These are phyloP conservation scores for Papiliotrema flavescens DNA, from an alignment of 1,284 basidiomycete species.

Conservation along the genomic window DNA sequence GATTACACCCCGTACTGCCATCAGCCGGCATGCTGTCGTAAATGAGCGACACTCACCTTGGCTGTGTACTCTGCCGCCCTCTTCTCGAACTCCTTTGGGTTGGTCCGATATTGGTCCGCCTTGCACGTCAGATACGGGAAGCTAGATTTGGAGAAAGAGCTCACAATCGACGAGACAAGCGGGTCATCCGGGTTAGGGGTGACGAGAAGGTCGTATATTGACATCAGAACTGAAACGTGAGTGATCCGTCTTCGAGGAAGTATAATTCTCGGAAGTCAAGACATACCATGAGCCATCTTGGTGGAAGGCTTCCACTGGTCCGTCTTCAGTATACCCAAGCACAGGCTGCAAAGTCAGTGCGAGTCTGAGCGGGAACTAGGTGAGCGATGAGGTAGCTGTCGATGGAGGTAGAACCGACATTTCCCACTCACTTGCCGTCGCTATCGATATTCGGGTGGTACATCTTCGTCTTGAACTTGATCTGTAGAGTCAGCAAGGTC, in stretches of 20 bases:
- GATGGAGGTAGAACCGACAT: no score
- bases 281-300: conserved; percentile 66
- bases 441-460: conserved; percentile 93
- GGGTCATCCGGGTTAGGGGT: conserved; percentile 87
- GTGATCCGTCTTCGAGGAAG: neutral
- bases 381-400: no score
- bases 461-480: conserved; percentile 79
- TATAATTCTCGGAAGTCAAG: neutral
- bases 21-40: no score
- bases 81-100: conserved; percentile 38
- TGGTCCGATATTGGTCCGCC: conserved; percentile 46
- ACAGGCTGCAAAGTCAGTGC: conserved; percentile 51
- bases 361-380: no score
- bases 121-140: conserved; percentile 14
- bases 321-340: conserved; percentile 51
- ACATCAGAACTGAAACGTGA: conserved; percentile 60
- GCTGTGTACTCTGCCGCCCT: conserved; percentile 43
- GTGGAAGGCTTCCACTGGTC: conserved; percentile 79
- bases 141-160: neutral
- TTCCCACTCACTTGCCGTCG: conserved; percentile 76
- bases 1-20: no score
- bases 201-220: conserved; percentile 79
- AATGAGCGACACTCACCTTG: conserved; percentile 25
- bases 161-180: conserved; percentile 56
- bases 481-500: conserved; percentile 51